These are phyloP conservation scores for Brasilioporus rufonigricans DNA, from an alignment of 768 basidiomycete genomes.

Conservation along the genomic window DNA sequence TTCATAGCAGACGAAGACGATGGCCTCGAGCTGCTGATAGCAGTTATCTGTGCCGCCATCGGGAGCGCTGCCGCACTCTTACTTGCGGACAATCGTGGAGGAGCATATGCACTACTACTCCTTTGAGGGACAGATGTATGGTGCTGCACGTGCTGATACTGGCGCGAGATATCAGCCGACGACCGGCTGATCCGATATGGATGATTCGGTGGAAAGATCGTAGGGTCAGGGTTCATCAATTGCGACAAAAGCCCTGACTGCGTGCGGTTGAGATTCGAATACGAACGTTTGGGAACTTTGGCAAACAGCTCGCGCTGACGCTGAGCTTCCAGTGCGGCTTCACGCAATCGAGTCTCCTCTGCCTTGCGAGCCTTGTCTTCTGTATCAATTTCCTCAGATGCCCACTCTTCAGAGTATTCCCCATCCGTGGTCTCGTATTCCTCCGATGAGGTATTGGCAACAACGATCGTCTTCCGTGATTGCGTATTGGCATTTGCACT, in stretches of 20 bases:
- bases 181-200: conserved; percentile 55
- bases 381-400: conserved; percentile 50
- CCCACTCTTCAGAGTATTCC: conserved; percentile 60
- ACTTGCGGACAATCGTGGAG: conserved; percentile 41
- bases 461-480: conserved; percentile 42
- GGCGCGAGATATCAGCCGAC: conserved; percentile 43
- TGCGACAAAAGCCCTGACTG: conserved; percentile 61
- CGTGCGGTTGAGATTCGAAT: conserved; percentile 54
- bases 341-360: conserved; percentile 36
- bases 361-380: conserved; percentile 35
- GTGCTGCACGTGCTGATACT: conserved; percentile 20
- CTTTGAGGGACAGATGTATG: conserved; percentile 25
- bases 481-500: background rate
- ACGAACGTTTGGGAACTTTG: conserved; percentile 66
- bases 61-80: conserved; percentile 63
- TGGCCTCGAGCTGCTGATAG: conserved; percentile 30
- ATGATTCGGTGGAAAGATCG: conserved; percentile 55
- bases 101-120: conserved; percentile 30
- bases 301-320: conserved; percentile 66
- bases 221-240: conserved; percentile 70
- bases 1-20: conserved; percentile 20
- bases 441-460: conserved; percentile 44
- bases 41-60: conserved; percentile 49
- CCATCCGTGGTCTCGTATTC: conserved; percentile 55
- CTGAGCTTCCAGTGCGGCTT: conserved; percentile 62